These are phyloP conservation scores for Trichoderma oligosporum DNA, from an alignment of 2,329 filamentous ascomycete genomes.

Conservation along the genomic window DNA sequence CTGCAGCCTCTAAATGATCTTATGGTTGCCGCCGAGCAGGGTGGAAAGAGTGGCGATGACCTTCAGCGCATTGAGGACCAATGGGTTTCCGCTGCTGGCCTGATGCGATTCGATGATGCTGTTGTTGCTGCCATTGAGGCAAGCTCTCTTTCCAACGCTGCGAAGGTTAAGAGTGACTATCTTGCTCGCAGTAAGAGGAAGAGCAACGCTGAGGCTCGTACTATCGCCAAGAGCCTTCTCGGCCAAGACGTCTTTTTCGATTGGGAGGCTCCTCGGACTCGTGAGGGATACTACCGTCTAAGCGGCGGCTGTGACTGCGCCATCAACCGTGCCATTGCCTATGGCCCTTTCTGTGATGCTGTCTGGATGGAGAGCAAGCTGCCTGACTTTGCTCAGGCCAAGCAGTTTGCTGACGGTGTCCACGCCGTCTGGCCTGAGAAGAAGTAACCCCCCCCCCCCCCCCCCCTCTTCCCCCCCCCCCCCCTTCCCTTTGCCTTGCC, in stretches of 20 bases:
- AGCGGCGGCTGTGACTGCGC: slow-evolving; percentile 88
- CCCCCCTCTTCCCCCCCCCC: neutral
- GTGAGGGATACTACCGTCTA: slow-evolving; percentile 93
- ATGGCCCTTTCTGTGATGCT: slow-evolving; percentile 88
- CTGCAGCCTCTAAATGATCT: slow-evolving; percentile 84
- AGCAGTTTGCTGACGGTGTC: slow-evolving; percentile 89
- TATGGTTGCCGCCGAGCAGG: slow-evolving; percentile 79
- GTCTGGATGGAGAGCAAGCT: slow-evolving; percentile 99
- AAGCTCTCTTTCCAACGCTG: slow-evolving; percentile 55
- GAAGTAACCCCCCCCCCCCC: slow-evolving; percentile 60
- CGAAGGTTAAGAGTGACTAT: slow-evolving; percentile 74
- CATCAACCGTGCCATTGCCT: slow-evolving; percentile 84
- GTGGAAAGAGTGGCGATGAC: slow-evolving; percentile 73
- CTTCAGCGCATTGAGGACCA: slow-evolving; percentile 90
- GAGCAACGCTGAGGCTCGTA: slow-evolving; percentile 76
- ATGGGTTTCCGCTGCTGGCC: slow-evolving; percentile 73
- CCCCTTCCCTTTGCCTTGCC: neutral
- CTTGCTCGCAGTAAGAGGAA: slow-evolving; percentile 69
- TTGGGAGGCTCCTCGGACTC: slow-evolving; percentile 89
- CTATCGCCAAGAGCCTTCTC: slow-evolving; percentile 70
- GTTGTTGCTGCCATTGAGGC: slow-evolving; percentile 78
- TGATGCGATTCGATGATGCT: slow-evolving; percentile 88
- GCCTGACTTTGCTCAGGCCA: slow-evolving; percentile 84
- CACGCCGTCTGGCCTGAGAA: slow-evolving; percentile 94
- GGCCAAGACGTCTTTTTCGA: slow-evolving; percentile 85